These are phyloP conservation scores for Dalechampia spathulata DNA, from an alignment of 441 rosid species.

Conservation along the genomic window DNA sequence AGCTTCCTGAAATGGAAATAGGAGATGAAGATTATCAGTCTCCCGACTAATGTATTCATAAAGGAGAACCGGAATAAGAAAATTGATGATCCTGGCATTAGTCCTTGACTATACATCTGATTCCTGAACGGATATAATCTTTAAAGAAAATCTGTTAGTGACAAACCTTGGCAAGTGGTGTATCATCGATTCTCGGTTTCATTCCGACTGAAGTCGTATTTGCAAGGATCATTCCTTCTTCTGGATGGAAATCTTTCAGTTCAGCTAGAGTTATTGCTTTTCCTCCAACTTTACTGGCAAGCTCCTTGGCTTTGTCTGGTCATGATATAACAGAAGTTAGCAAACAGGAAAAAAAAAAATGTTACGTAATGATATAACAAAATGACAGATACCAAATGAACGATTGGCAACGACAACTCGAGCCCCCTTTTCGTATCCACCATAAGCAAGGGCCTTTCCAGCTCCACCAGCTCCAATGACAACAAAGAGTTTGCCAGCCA, in stretches of 20 bases:
- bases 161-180: conserved; percentile 44
- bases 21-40: neutral
- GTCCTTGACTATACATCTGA: neutral
- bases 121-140: neutral
- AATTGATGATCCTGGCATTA: neutral
- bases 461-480: conserved; percentile 69
- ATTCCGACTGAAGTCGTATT: conserved; percentile 53
- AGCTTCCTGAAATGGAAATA: conserved; percentile 29
- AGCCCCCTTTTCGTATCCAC: conserved; percentile 51
- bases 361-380: neutral
- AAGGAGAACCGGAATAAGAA: neutral
- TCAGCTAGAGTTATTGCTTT: conserved; percentile 37
- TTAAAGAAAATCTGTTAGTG: neutral
- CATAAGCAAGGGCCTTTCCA: conserved; percentile 60
- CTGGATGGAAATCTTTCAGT: conserved; percentile 40
- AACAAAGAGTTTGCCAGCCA: conserved; percentile 53
- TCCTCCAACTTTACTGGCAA: conserved; percentile 42
- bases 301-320: conserved; percentile 42
- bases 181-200: conserved; percentile 35
- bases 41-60: neutral
- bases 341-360: too few relatives aligned
- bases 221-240: conserved; percentile 54
- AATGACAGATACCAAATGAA: conserved; percentile 28
- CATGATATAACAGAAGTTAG: too few relatives aligned
- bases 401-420: conserved; percentile 50